Evolutionary conservation across 305 asterid species (phyloP), one percentile per base, ranked within the genome.

Genomic region (Solanum hybrid): DNA sequence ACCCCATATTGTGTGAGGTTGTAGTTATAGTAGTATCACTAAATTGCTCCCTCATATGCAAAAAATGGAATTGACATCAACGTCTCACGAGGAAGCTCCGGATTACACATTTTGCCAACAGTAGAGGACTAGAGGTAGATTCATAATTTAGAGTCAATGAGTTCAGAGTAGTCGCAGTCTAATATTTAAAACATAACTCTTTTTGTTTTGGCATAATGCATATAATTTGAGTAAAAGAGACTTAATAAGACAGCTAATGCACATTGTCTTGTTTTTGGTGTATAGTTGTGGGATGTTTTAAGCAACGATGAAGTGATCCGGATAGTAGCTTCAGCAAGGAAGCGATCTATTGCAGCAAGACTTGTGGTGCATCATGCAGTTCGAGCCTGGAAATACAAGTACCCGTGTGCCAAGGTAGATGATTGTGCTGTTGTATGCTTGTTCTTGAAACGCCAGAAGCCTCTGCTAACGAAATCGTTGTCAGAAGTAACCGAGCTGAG

Each of bases 201-300:
- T 60, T 22, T 17, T 51, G 1, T 42, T 60, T 19, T 60, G 0
- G 27, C 72, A 60, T 60, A 60, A 60, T 60, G 72, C 72, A 60
- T 60, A 60, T 60, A 60, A 22, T 60, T 60, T 2, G 12, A 60
- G 27, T 60, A 60, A 60, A 60, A 51, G 4, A 17, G 37, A 81
- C 27, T 42, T 27, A 45, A 40, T 40, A 80, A 26, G 66, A n/a
- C 35, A 80, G 24, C 36, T 40, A 26, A 80, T 80, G 24, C 26
- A 82, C 17, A 27, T 10, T 17, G 8, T 15, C 14, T 9, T 85
- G 31, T 32, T 78, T 38, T 10, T 51, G 22, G 15, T 29, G 13
- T 84, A 19, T 2, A 92, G 94, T 76, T 92, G 32, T 92, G 93
- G 94, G 94, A 92, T 89, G 94, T 92, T 15, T 81, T 92, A 17